A percentile compares a stretch with the other conserved stretches of the same genome.
phyloP scores from a whole-genome alignment of 768 basidiomycete genomes.

The Leucocoprinus leucothites region DNA sequence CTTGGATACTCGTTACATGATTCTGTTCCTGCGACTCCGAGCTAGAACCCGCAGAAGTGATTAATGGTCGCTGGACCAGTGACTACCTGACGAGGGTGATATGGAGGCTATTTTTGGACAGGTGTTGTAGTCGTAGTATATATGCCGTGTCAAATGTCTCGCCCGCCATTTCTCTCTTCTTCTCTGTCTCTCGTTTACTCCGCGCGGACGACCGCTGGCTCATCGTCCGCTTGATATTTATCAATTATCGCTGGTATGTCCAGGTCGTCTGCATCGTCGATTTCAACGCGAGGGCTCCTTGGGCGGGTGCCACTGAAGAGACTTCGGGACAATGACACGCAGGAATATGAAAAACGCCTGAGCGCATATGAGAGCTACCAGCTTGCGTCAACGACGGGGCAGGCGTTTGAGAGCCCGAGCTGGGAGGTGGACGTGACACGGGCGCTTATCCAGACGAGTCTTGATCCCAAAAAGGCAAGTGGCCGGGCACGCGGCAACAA shows the following conservation, averaged over 20 bases:
- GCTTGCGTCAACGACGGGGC: background rate
- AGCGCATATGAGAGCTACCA: conserved; percentile 5
- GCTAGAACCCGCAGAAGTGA: no score
- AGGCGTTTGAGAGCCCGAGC: background rate
- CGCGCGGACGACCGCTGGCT: no score
- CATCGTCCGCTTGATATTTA: background rate
- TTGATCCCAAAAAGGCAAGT: conserved; percentile 2
- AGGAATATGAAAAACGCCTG: background rate
- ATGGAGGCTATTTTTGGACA: no score
- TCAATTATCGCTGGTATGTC: conserved; percentile 7
- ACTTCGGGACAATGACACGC: background rate
- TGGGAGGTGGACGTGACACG: conserved; percentile 5
- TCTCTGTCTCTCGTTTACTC: no score
- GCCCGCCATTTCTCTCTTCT: no score
- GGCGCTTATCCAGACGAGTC: background rate
- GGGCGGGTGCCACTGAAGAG: background rate
- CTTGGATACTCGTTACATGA: no score
- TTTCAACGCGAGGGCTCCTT: background rate
- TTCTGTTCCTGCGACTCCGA: no score
- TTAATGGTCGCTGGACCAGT: no score
- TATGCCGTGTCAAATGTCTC: no score
- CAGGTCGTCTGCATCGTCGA: background rate
- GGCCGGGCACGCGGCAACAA: background rate
- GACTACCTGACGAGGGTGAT: no score
- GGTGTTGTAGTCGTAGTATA: no score